Conservation (phyloP, 106 monocot genomes). For the Dendrobium catenatum region DNA sequence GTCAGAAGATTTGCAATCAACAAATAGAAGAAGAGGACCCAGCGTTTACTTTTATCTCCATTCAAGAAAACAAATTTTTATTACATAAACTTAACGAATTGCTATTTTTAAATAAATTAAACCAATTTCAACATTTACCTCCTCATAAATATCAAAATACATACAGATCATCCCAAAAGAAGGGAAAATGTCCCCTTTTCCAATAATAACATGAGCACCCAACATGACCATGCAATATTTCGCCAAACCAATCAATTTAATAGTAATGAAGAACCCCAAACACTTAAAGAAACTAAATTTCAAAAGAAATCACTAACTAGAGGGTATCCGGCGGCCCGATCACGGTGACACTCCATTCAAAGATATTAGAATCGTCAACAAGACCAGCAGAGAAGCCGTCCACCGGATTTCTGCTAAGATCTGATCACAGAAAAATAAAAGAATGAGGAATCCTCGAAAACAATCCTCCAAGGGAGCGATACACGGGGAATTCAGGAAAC, state of each 20-base stretch:
- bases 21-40: neutral
- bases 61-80: neutral
- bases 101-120: neutral
- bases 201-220: neutral
- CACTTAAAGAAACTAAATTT: neutral
- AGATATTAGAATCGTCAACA: conserved; percentile 61
- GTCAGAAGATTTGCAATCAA: neutral
- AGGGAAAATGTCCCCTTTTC: neutral
- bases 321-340: conserved; percentile 74
- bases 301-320: conserved; percentile 31
- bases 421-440: conserved; percentile 16
- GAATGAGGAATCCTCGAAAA: neutral
- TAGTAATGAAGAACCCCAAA: neutral
- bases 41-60: neutral
- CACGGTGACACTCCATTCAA: conserved; percentile 74
- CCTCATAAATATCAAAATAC: neutral
- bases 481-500: neutral
- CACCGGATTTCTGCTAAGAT: conserved; percentile 55
- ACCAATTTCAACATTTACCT: neutral
- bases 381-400: conserved; percentile 81
- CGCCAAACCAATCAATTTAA: conserved; percentile 1
- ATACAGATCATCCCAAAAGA: neutral
- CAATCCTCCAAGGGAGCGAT: neutral
- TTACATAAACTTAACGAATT: neutral
- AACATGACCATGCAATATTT: neutral